Base-by-base conservation (phyloP, 345 rosid genomes). In the Cardiospermum halicacabum region DNA sequence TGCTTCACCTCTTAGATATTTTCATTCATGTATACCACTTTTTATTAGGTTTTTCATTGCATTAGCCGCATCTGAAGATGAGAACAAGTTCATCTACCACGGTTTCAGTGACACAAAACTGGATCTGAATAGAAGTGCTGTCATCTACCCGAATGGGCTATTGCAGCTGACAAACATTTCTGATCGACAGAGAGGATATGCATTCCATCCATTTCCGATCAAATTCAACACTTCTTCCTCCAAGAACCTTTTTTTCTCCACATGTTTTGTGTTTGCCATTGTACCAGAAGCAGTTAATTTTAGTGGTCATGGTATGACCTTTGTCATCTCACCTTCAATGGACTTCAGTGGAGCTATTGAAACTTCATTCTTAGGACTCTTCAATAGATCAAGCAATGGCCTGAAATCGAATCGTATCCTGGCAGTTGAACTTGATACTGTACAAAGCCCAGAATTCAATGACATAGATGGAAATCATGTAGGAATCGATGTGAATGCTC, bases 401-500 rank as follows among this genome's bases (percentile, higher is more conserved):
- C 66, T 61, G 28, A 0, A 66, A 30, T 43, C 69, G n/a, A 86
- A 86, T 51, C 86, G 74, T 11, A 71, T 86, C 24, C 56, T 86
- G 5, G 83, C 83, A 0, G 72, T 84, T 12, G 90, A 86, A 69
- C 69, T 86, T 21, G 88, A 86, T 59, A 81, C 89, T 0, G 71
- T 83, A 10, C 34, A 7, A 0, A 80, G 66, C 59, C 74, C 42
- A 10, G 89, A 86, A 56, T 72, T 81, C 25, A 48, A 58, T 0
- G 91, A 85, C 64, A 75, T 69, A 10, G 39, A 83, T 19, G 79
- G 54, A 32, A 84, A 89, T n/a, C 96, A 84, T 22, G 86, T 85
- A 6, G 88, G 86, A 10, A 73, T 85, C 3, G 86, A 88, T 62
- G 50, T 89, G 58, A 86, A 80, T 32, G 68, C 70, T 27, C 59